Base-by-base conservation (phyloP, 208 protist genomes). In the Crithidia mellificae region DNA sequence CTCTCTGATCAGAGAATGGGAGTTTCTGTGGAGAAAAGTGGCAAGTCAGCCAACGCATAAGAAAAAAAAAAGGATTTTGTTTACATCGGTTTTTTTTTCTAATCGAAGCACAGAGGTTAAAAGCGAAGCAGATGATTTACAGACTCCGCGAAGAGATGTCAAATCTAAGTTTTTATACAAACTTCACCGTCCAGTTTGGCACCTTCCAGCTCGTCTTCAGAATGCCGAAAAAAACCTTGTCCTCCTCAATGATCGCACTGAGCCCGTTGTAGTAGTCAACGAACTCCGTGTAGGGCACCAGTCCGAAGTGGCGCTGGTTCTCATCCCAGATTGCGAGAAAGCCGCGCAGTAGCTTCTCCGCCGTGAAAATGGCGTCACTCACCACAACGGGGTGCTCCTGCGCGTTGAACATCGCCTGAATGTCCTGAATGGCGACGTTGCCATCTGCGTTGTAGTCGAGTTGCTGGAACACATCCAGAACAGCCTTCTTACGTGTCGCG, bases 241-340 rank as follows among this genome's bases (percentile, higher is more conserved):
- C 93, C 2, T 93, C 72, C 11, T 90, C 86, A 39, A 97, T 94
- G 32, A 92, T 83, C 0, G 89, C 87, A 56, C 90, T 96, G 15
- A 97, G 80, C 3, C 93, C 93, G 64, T 88, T 95, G 78, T 97
- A 97, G 77, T 97, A 97, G 72, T 97, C 93, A 43, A 91, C 50
- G 68, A 95, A 97, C 80, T 97, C 93, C 2, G 88, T 56, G 56
- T 88, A 94, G 22, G 87, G 83, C 41, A 97, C 74, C 43, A 93
- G 62, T 8, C 90, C 90, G 62, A 89, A 92, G 22, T 90, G 55
- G 22, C 82, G 77, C 68, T 87, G 83, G 50, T 86, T 89, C 46
- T 90, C 85, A 55, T 97, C 92, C 88, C 90, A 97, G 11, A 89
- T 78, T 9, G 80, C 76, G 4, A 97, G 73, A 59, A 96, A 97